A percentile compares a stretch with the other conserved stretches of the same genome.
Conservation (phyloP, 2,329 filamentous ascomycete genomes). For the Rhynchosporium agropyri region DNA sequence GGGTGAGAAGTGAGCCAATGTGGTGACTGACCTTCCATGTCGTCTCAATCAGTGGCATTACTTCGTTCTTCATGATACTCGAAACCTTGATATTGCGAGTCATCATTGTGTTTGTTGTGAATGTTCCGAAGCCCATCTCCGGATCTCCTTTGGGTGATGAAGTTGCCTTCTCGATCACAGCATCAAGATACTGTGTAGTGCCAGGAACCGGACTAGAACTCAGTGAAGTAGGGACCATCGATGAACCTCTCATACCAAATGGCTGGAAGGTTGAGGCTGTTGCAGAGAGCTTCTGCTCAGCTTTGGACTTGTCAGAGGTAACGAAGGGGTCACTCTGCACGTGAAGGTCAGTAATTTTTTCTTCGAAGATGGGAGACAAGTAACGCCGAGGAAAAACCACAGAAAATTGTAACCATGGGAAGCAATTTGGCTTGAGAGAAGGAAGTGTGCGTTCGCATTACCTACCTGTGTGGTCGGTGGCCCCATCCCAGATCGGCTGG, state of each 20-base stretch:
- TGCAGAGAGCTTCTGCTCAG: slow-evolving; percentile 59
- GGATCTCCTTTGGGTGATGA: background rate
- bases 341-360: too few species aligned
- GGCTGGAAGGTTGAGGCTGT: slow-evolving; percentile 66
- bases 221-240: slow-evolving; percentile 2
- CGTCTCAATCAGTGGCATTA: slow-evolving; percentile 27
- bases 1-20: too few species aligned
- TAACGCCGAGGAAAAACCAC: too few species aligned
- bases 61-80: slow-evolving; percentile 31
- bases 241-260: slow-evolving; percentile 33
- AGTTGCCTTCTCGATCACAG: slow-evolving; percentile 18
- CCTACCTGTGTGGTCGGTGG: slow-evolving; percentile 21
- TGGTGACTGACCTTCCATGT: slow-evolving; percentile 32
- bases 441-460: too few species aligned
- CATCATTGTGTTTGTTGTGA: slow-evolving; percentile 38
- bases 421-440: too few species aligned
- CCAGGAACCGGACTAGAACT: slow-evolving; percentile 20
- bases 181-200: slow-evolving; percentile 21
- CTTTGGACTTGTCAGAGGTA: slow-evolving; percentile 41
- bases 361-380: too few species aligned
- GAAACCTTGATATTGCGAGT: slow-evolving; percentile 39
- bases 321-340: slow-evolving; percentile 53
- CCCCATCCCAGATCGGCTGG: slow-evolving; percentile 33
- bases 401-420: too few species aligned
- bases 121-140: slow-evolving; percentile 24